Evolutionary conservation across 148 eudicot species (phyloP).

Genomic region (Heliamphora exappendiculata): DNA sequence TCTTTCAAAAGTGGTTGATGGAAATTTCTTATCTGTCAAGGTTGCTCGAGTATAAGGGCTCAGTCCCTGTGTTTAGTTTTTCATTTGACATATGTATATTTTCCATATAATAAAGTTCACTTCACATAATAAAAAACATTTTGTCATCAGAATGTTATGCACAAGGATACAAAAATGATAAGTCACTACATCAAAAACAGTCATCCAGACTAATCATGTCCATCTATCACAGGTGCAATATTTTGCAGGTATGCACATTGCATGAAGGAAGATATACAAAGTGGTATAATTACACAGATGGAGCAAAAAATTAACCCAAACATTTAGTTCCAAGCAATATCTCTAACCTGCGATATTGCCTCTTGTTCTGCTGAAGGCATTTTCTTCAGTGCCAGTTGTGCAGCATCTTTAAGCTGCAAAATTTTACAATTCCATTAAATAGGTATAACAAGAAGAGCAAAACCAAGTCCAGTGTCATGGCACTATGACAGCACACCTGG

Average conservation of each 20-base stretch:
- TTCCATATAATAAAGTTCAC: too few relatives aligned
- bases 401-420: conserved; percentile 66
- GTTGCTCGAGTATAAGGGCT: too few relatives aligned
- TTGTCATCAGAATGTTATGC: too few relatives aligned
- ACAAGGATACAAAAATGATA: too few relatives aligned
- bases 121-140: too few relatives aligned
- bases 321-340: background rate
- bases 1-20: too few relatives aligned
- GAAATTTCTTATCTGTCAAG: too few relatives aligned
- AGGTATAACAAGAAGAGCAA: conserved; percentile 5
- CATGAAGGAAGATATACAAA: background rate
- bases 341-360: conserved; percentile 55
- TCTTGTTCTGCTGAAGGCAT: conserved; percentile 94
- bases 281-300: background rate
- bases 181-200: background rate
- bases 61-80: too few relatives aligned
- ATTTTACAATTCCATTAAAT: background rate
- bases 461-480: background rate
- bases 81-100: too few relatives aligned
- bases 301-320: too few relatives aligned
- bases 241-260: background rate
- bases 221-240: background rate
- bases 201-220: background rate
- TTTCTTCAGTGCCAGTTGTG: conserved; percentile 88
- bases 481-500: conserved; percentile 42